Evolutionary conservation across 306 rosid species (phyloP).

Genomic region (Vigna mungo): DNA sequence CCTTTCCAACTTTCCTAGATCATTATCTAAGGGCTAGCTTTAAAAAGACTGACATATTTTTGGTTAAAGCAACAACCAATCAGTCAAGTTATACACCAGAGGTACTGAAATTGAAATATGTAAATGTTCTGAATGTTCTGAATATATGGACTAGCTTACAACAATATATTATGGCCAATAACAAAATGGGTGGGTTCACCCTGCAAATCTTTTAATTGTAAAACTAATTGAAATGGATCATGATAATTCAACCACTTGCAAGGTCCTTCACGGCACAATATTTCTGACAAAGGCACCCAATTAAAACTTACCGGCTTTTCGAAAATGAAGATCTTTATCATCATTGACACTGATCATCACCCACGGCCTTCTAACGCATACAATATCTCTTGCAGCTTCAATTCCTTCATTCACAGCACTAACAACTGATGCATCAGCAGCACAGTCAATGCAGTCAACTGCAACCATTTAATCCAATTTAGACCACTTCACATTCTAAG

Average conservation of each 20-base stretch:
- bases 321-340: constrained; percentile 93
- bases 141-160: not conserved
- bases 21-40: not conserved
- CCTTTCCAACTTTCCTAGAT: not conserved
- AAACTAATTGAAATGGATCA: not conserved
- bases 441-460: constrained; percentile 99
- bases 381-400: constrained; percentile 71
- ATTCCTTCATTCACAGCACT: constrained; percentile 93
- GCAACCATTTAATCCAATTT: constrained; percentile 51
- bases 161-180: not conserved
- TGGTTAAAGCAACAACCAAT: constrained; percentile 7
- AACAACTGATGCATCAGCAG: constrained; percentile 89
- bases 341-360: constrained; percentile 93
- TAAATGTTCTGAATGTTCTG: not conserved
- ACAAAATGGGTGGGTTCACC: constrained; percentile 7
- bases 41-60: not conserved
- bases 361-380: constrained; percentile 69
- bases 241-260: not conserved
- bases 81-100: not conserved
- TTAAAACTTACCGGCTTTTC: constrained; percentile 73
- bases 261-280: not conserved
- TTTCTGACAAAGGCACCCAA: not conserved
- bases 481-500: not conserved
- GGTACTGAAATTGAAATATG: constrained; percentile 14
- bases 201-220: not conserved